These are phyloP conservation scores for Candida orba DNA, from an alignment of 805 yeast species.

Conservation along the genomic window DNA sequence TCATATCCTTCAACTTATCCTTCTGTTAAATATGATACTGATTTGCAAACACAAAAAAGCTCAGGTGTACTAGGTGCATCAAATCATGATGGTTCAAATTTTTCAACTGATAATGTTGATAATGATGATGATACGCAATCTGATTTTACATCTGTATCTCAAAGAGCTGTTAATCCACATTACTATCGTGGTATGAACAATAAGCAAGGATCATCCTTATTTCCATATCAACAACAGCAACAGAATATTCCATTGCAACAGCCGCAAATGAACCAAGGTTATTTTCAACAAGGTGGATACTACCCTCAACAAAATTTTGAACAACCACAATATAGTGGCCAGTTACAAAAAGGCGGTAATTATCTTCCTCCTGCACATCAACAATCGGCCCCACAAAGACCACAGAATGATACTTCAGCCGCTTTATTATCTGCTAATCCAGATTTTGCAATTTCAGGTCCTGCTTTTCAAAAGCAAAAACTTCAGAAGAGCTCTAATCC, in stretches of 20 bases:
- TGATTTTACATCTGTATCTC: conserved; percentile 73
- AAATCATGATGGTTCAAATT: conserved; percentile 5
- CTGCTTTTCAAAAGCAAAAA: conserved; percentile 11
- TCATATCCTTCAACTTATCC: conserved; percentile 15
- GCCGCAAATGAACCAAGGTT: background rate
- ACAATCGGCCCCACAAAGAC: background rate
- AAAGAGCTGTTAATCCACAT: conserved; percentile 61
- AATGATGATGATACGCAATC: conserved; percentile 34
- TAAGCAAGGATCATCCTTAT: conserved; percentile 19
- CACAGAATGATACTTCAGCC: conserved; percentile 28
- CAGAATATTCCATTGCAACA: conserved; percentile 1
- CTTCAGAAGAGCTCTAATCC: conserved; percentile 8
- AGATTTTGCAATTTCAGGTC: conserved; percentile 32
- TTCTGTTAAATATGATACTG: conserved; percentile 9
- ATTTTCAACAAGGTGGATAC: background rate
- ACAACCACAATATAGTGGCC: background rate
- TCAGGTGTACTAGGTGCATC: conserved; percentile 8
- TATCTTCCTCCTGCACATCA: background rate
- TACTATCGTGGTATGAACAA: conserved; percentile 33
- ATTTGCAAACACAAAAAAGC: background rate
- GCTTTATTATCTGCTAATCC: conserved; percentile 41
- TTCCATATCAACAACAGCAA: conserved; percentile 14
- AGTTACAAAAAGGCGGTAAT: background rate
- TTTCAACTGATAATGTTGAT: conserved; percentile 19
- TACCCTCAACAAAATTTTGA: background rate